Conservation (phyloP, 2,329 filamentous ascomycete genomes). For the Fusarium dlaminii region DNA sequence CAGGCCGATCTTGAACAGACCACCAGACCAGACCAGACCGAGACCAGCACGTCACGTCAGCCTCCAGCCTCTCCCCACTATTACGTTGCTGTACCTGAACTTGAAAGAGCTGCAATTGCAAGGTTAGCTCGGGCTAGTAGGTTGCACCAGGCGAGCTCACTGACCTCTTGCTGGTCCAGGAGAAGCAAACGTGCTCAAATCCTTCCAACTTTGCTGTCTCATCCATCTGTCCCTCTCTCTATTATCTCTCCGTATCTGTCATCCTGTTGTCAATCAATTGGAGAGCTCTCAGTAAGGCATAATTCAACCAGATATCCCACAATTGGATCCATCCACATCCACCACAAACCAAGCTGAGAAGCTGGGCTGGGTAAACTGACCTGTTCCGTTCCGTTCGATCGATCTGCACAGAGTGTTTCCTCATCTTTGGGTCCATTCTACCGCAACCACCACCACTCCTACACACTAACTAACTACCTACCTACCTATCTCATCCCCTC, state of each 20-base stretch:
- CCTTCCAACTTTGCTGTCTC: slow-evolving; percentile 26
- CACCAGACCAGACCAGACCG: slow-evolving; percentile 14
- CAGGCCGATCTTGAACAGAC: slow-evolving; percentile 2
- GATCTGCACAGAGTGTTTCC: slow-evolving; percentile 38
- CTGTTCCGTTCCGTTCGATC: slow-evolving; percentile 29
- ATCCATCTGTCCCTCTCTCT: not conserved
- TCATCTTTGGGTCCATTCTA: slow-evolving; percentile 33
- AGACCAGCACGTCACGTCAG: slow-evolving; percentile 26
- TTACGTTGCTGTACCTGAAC: slow-evolving; percentile 33
- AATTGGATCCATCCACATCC: slow-evolving; percentile 18
- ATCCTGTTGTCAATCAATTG: not conserved
- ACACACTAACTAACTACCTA: not conserved
- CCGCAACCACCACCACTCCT: slow-evolving; percentile 18
- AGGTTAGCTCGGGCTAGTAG: slow-evolving; percentile 25
- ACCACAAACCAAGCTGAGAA: slow-evolving; percentile 26
- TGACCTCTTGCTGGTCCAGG: slow-evolving; percentile 32
- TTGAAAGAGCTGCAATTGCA: slow-evolving; percentile 31
- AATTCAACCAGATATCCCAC: not conserved
- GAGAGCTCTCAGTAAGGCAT: not conserved
- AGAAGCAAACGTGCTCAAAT: slow-evolving; percentile 32
- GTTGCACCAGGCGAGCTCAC: slow-evolving; percentile 38
- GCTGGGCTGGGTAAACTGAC: slow-evolving; percentile 15
- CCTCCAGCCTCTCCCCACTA: slow-evolving; percentile 25
- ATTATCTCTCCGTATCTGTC: not conserved
- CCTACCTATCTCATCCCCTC: slow-evolving; percentile 25